These are phyloP conservation scores for Solanum bulbocastanum DNA, from an alignment of 257 asterid species.

Conservation along the genomic window DNA sequence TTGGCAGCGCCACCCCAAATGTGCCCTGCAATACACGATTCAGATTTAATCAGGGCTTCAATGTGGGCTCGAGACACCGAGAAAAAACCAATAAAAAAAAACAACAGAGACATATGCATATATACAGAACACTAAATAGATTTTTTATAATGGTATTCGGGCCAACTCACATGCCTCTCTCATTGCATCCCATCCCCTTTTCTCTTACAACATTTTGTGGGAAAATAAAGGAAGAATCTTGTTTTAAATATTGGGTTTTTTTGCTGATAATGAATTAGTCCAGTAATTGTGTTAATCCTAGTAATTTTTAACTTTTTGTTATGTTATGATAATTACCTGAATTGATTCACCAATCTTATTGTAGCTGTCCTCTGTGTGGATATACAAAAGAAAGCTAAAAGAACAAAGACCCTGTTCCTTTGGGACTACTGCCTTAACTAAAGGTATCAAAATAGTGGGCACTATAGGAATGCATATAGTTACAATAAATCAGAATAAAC, in stretches of 20 bases:
- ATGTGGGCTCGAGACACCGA: too few species aligned
- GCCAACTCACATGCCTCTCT: not conserved
- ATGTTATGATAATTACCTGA: not conserved
- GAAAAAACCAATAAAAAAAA: too few species aligned
- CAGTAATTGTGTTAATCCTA: not conserved
- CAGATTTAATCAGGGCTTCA: fast-evolving
- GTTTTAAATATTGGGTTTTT: not conserved
- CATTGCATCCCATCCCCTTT: not conserved
- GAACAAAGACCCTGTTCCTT: conserved; percentile 45
- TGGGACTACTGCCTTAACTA: conserved; percentile 13
- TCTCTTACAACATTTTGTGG: not conserved
- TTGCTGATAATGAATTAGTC: not conserved
- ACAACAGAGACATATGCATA: not conserved
- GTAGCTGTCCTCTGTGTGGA: conserved; percentile 70
- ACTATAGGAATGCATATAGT: not conserved
- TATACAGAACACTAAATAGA: not conserved
- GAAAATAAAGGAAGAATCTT: not conserved
- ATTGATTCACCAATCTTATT: not conserved
- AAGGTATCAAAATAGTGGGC: not conserved
- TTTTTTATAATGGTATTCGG: not conserved
- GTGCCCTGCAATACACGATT: too few species aligned
- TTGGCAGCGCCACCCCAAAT: too few species aligned
- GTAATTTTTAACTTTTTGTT: not conserved
- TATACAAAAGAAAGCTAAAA: conserved; percentile 63
- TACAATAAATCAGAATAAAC: not conserved